phyloP scores from a whole-genome alignment of 345 rosid species.

The Xanthoceras sorbifolium region DNA sequence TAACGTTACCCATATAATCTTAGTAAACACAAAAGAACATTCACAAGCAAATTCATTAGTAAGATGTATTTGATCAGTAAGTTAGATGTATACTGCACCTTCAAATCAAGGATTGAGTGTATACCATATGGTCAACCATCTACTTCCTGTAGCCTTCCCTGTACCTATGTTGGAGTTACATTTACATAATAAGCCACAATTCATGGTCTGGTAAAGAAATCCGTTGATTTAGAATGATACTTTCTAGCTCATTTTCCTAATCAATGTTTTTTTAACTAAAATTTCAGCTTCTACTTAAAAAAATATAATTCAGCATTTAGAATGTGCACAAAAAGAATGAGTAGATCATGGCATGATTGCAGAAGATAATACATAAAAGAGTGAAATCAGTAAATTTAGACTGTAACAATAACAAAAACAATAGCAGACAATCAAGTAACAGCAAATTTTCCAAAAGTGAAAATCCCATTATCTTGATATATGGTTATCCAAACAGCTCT shows the following conservation, averaged over 20 bases:
- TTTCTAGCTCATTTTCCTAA: conserved; percentile 8
- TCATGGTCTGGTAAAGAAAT: conserved; percentile 11
- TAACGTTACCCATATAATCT: not conserved
- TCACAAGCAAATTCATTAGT: conserved; percentile 5
- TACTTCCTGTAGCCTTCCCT: conserved; percentile 15
- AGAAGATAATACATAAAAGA: not conserved
- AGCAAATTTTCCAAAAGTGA: not conserved
- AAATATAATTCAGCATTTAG: not conserved
- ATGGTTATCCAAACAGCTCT: not conserved
- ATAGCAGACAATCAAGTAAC: not conserved
- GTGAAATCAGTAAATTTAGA: not conserved
- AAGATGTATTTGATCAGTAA: not conserved
- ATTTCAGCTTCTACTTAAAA: not conserved
- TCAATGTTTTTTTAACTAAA: not conserved
- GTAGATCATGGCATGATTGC: not conserved
- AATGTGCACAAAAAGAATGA: not conserved
- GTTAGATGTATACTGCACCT: conserved; percentile 27
- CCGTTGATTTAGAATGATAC: not conserved
- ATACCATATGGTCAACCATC: conserved; percentile 20
- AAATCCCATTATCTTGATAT: not conserved
- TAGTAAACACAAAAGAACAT: conserved; percentile 3
- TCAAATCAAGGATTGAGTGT: conserved; percentile 14
- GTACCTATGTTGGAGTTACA: conserved; percentile 19
- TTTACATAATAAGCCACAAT: conserved; percentile 15
- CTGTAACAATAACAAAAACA: not conserved